Base-by-base conservation (phyloP, 1,139 yeast species). In the Dujonia santamariae region DNA sequence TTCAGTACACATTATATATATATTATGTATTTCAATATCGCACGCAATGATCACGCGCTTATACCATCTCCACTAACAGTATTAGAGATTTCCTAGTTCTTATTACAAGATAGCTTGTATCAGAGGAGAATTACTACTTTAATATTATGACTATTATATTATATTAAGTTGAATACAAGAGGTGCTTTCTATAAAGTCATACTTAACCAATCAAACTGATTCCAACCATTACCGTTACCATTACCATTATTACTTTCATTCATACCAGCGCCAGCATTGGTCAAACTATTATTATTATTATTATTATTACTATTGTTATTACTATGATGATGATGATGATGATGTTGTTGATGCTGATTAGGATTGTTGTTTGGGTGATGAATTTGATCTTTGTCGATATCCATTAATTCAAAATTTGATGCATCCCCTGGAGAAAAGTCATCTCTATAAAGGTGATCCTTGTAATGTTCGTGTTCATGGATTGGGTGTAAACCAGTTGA, bases 121-220 rank as follows among this genome's bases (percentile, higher is more conserved):
- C n/a, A n/a, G n/a, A n/a, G n/a, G n/a, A n/a, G n/a, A n/a, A n/a
- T n/a, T n/a, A n/a, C n/a, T n/a, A n/a, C n/a, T n/a, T n/a, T n/a
- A n/a, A n/a, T n/a, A n/a, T n/a, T n/a, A n/a, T n/a, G n/a, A n/a
- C n/a, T n/a, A n/a, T n/a, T n/a, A n/a, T n/a, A n/a, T n/a, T n/a
- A n/a, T n/a, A n/a, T n/a, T n/a, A n/a, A n/a, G n/a, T n/a, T n/a
- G n/a, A n/a, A n/a, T n/a, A n/a, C n/a, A n/a, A n/a, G n/a, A n/a
- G n/a, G n/a, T n/a, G n/a, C n/a, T n/a, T n/a, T n/a, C n/a, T 44
- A 62, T 19, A 59, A 47, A 17, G 63, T 56, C 66, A 63, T 60
- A 37, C 63, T 59, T 28, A 64, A 50, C 70, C 71, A 64, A 39
- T 64, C 71, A 51, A 63, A 57, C 38, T 59, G 61, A 37, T 48